Percentiles rank a stretch among this genome's conserved stretches.
phyloP scores from a whole-genome alignment of 176 grass and related monocot species.

The Juncus inflexus region DNA sequence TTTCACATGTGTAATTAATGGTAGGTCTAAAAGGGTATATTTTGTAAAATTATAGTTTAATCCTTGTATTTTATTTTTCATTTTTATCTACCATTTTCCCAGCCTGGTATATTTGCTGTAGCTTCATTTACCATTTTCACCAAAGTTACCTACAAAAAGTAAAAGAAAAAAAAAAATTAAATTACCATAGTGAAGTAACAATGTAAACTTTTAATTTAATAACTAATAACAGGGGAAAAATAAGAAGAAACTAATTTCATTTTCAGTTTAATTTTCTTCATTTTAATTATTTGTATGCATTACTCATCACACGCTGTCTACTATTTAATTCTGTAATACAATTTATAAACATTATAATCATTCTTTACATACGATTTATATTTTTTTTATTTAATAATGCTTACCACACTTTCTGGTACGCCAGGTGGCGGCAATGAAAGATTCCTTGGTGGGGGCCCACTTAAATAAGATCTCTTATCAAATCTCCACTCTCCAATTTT shows the following conservation, averaged over 20 bases:
- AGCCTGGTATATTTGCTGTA: conserved; percentile 68
- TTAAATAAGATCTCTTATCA: conserved; percentile 93
- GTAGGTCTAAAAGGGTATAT: background rate
- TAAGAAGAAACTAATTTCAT: no score
- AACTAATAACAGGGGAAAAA: no score
- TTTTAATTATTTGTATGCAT: no score
- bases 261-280: no score
- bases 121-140: conserved; percentile 97
- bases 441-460: conserved; percentile 79
- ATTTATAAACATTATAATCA: no score
- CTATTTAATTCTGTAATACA: no score
- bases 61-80: conserved; percentile 19
- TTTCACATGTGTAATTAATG: background rate
- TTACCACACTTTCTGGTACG: conserved; percentile 99
- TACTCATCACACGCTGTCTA: no score
- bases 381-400: conserved; percentile 4
- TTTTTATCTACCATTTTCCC: conserved; percentile 61
- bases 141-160: conserved; percentile 56
- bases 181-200: background rate
- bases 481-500: conserved; percentile 91
- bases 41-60: conserved; percentile 23
- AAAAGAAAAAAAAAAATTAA: conserved; percentile 2
- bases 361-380: no score
- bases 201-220: background rate
- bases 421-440: conserved; percentile 77